Base-by-base conservation (phyloP, 108 stramenopile species). In the Cyclotella sp. region DNA sequence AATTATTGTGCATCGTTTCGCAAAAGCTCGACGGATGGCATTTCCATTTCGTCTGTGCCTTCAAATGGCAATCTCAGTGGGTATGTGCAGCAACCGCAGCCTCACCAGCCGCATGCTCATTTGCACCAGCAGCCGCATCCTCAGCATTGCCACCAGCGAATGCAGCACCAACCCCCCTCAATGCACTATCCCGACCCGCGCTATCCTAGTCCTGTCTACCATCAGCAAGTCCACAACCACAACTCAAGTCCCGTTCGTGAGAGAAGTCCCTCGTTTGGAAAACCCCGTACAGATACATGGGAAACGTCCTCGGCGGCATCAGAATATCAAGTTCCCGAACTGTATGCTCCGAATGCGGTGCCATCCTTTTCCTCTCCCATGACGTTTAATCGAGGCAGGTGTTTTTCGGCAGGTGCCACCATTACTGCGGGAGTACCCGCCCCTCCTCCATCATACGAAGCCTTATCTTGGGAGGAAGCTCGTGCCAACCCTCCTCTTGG, bases 261-360 rank as follows among this genome's bases (percentile, higher is more conserved):
- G 19, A 52, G 73, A 27, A 81, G 79, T 55, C 75, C 19, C 8
- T 6, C 8, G n/a, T 19, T 18, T 19, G 26, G 11, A 58, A 74
- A 73, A 64, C 61, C 58, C 77, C 51, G 47, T 40, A 59, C 61
- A 28, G 78, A 89, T 54, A 71, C 76, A 3, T 89, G 81, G 82
- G 91, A 91, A 9, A 86, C 71, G 13, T 76, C 83, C 22, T 89
- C 88, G 58, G 76, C 72, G 42, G 76, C 84, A n/a, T 90, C 90
- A 26, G 64, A 91, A n/a, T 88, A 85, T 84, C 76, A 76, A 58
- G 85, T 80, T 7, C 76, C 86, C 8, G 63, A 72, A 21, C 40
- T 39, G 27, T 82, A 82, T 34, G 12, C 60, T 39, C 19, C 29
- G 10, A 16, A 61, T 30, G 30, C 19, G 34, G 63, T 73, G 1